Evolutionary conservation across 2,329 filamentous ascomycete species (phyloP).

Genomic region (Gremmenia infestans): DNA sequence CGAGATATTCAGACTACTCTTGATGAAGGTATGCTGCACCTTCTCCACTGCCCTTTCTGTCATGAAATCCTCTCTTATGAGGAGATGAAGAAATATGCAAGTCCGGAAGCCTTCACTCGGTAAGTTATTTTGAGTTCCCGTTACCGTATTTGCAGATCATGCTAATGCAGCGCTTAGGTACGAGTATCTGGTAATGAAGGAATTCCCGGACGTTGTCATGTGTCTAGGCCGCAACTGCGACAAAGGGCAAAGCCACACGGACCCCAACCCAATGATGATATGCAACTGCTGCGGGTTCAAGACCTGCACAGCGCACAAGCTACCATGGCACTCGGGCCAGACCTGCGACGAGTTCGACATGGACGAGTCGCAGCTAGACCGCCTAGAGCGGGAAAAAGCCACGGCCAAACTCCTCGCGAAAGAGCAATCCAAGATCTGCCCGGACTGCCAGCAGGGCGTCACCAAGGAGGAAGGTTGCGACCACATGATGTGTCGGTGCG

Average conservation of each 20-base stretch:
- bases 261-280: constrained; percentile 16
- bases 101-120: constrained; percentile 8
- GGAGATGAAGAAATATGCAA: constrained; percentile 13
- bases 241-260: constrained; percentile 14
- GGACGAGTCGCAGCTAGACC: constrained; percentile 19
- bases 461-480: constrained; percentile 19
- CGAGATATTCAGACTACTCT: constrained; percentile 3
- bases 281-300: constrained; percentile 18
- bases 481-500: constrained; percentile 23
- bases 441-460: constrained; percentile 19
- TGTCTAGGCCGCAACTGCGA: constrained; percentile 20
- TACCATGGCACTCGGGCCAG: constrained; percentile 23
- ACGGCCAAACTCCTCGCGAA: constrained; percentile 22
- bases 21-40: constrained; percentile 4
- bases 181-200: constrained; percentile 12
- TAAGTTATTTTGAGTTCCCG: background rate
- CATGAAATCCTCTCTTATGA: constrained; percentile 6
- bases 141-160: background rate
- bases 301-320: constrained; percentile 20
- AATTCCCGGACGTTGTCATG: constrained; percentile 10
- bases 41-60: constrained; percentile 12
- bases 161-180: constrained; percentile 5
- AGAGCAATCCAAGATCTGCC: constrained; percentile 16
- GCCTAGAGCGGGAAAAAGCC: constrained; percentile 22
- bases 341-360: constrained; percentile 23